Percentiles rank a stretch among this genome's conserved stretches.
These are phyloP conservation scores for Xerocomellus amylosporus DNA, from an alignment of 768 basidiomycete genomes.

Conservation along the genomic window DNA sequence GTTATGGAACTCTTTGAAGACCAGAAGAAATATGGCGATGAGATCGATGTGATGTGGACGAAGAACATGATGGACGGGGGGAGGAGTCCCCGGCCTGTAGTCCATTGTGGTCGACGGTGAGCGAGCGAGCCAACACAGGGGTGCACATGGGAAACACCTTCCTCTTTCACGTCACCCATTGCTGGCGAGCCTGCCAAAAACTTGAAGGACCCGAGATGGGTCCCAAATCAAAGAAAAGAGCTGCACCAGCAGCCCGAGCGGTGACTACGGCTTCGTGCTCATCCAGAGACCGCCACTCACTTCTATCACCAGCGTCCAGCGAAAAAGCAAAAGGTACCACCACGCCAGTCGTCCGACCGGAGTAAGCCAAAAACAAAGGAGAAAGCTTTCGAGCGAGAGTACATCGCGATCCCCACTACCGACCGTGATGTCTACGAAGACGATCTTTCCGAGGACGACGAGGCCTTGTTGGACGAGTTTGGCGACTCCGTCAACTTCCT, in stretches of 20 bases:
- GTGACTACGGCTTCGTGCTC: constrained; percentile 18
- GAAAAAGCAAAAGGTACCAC: constrained; percentile 61
- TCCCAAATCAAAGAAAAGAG: constrained; percentile 33
- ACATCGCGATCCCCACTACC: constrained; percentile 58
- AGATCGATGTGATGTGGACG: constrained; percentile 76
- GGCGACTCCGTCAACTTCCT: constrained; percentile 66
- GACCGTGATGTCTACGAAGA: constrained; percentile 26
- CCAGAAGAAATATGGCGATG: constrained; percentile 57
- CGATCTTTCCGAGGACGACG: constrained; percentile 66
- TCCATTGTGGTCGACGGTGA: constrained; percentile 18
- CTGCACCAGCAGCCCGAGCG: constrained; percentile 27
- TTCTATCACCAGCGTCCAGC: constrained; percentile 36
- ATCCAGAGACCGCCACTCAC: not conserved
- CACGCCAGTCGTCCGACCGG: constrained; percentile 27
- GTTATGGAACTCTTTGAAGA: constrained; percentile 58
- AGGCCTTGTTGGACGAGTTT: constrained; percentile 64
- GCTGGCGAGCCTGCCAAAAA: not conserved
- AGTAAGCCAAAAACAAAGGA: constrained; percentile 51
- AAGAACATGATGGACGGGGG: constrained; percentile 64
- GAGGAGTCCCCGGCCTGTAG: constrained; percentile 44
- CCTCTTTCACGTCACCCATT: constrained; percentile 11
- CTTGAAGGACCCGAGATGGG: constrained; percentile 23
- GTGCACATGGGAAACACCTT: constrained; percentile 19
- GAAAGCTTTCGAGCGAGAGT: constrained; percentile 54
- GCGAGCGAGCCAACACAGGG: not conserved